A percentile compares a stretch with the other conserved stretches of the same genome.
phyloP scores from a whole-genome alignment of 1,284 basidiomycete species.

The Ustilago loliicola region DNA sequence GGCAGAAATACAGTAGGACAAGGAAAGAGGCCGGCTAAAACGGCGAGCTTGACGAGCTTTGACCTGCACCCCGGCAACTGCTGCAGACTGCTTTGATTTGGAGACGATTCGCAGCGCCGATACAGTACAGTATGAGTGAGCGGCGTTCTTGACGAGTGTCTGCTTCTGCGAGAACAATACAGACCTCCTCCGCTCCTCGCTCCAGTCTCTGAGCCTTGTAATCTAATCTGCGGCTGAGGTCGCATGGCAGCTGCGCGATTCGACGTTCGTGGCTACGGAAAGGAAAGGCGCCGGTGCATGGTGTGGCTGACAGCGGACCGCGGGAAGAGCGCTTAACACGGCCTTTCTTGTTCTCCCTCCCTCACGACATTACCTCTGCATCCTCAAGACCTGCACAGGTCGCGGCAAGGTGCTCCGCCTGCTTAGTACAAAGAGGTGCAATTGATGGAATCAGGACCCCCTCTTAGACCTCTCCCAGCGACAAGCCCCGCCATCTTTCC shows the following conservation, averaged over 20 bases:
- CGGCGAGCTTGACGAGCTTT: slow-evolving; percentile 6
- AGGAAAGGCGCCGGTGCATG: not conserved
- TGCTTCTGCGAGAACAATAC: not conserved
- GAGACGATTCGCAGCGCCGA: not conserved
- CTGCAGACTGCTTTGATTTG: not conserved
- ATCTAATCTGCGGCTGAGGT: not conserved
- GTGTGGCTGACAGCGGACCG: not conserved
- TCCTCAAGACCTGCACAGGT: not conserved
- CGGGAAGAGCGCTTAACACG: slow-evolving; percentile 20
- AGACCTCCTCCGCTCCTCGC: not conserved
- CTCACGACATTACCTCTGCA: not conserved
- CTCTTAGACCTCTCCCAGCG: not conserved
- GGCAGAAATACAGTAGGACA: too few species aligned
- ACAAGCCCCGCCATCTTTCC: not conserved
- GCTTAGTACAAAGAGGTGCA: not conserved
- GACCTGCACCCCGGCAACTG: not conserved
- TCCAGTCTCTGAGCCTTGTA: not conserved
- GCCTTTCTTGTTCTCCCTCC: not conserved
- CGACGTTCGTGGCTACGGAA: not conserved
- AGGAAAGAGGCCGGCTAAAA: not conserved
- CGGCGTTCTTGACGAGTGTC: not conserved
- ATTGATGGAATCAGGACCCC: not conserved
- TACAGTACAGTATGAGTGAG: too few species aligned
- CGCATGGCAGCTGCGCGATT: not conserved
- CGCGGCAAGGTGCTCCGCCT: not conserved